Evolutionary conservation across 805 yeast genomes (phyloP).

Genomic region (Candida ortonii): DNA sequence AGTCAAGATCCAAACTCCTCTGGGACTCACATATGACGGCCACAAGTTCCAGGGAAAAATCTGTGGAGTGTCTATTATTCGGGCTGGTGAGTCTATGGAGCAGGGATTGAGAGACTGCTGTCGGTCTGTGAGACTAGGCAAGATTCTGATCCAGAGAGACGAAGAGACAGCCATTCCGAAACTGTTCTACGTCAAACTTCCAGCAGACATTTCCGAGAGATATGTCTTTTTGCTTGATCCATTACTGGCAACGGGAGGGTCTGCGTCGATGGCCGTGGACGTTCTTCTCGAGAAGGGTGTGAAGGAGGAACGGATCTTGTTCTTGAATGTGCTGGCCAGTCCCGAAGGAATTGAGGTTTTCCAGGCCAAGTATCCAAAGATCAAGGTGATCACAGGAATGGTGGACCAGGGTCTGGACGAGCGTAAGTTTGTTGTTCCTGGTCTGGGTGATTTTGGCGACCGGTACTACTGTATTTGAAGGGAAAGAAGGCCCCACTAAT

Average conservation of each 20-base stretch:
- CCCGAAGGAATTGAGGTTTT: constrained; percentile 90
- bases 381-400: constrained; percentile 91
- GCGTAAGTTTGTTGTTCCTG: constrained; percentile 83
- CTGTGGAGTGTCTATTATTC: constrained; percentile 95
- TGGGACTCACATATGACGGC: constrained; percentile 71
- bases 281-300: constrained; percentile 87
- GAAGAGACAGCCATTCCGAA: constrained; percentile 96
- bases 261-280: constrained; percentile 96
- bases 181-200: constrained; percentile 88
- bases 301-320: constrained; percentile 79
- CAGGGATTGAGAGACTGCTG: constrained; percentile 97
- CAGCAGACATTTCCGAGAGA: constrained; percentile 84
- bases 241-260: constrained; percentile 98
- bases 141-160: constrained; percentile 94
- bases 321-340: constrained; percentile 86
- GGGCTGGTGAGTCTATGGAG: constrained; percentile 99
- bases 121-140: constrained; percentile 93
- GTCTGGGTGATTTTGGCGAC: constrained; percentile 97
- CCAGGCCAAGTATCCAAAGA: constrained; percentile 73
- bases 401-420: constrained; percentile 86
- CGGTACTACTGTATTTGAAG: constrained; percentile 84
- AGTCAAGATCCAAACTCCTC: constrained; percentile 67
- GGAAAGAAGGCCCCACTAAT: too few relatives aligned
- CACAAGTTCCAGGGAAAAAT: constrained; percentile 84
- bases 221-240: constrained; percentile 93